Evolutionary conservation across 495 filamentous ascomycete genomes (phyloP).

Genomic region (Pyrenula aspistea): DNA sequence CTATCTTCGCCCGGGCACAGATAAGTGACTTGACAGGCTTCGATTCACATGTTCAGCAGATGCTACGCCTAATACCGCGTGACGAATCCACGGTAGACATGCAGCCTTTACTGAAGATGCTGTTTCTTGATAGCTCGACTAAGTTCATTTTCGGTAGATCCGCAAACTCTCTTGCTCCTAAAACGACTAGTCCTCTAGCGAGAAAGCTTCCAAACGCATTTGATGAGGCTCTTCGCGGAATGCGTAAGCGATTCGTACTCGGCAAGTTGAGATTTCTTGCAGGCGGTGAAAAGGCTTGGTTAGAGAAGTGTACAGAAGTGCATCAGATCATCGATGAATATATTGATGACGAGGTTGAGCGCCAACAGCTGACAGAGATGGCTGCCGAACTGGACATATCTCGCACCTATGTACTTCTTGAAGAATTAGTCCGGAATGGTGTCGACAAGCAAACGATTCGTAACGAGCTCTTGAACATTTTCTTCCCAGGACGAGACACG

Average conservation of each 20-base stretch:
- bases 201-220: no score
- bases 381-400: neutral
- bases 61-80: neutral
- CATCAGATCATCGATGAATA: neutral
- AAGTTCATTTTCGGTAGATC: neutral
- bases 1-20: neutral
- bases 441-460: conserved; percentile 59
- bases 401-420: conserved; percentile 62
- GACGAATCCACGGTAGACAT: neutral
- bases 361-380: neutral
- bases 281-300: neutral
- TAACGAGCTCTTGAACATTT: conserved; percentile 67
- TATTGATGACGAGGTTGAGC: neutral
- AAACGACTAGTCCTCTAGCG: neutral
- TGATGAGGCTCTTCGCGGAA: neutral
- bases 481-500: conserved; percentile 70
- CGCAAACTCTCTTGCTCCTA: neutral
- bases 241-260: neutral
- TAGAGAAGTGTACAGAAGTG: neutral
- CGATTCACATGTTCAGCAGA: neutral
- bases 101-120: neutral
- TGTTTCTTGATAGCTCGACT: neutral
- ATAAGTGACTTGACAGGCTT: neutral
- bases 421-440: conserved; percentile 65
- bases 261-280: neutral